phyloP scores from a whole-genome alignment of 148 eudicot species.

The Rhododendron ovatum region DNA sequence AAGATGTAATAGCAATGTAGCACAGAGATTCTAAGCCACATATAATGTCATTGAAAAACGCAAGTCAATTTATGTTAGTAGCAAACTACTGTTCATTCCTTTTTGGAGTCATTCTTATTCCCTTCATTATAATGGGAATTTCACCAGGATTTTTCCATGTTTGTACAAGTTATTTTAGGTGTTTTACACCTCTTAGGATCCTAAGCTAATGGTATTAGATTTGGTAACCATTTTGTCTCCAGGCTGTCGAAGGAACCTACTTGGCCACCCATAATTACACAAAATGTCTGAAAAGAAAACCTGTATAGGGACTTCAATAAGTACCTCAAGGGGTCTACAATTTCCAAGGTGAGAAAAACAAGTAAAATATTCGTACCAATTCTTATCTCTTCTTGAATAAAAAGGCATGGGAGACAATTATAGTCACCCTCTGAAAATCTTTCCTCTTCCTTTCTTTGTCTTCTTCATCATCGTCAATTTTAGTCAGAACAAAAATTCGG shows the following conservation, averaged over 20 bases:
- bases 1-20: background rate
- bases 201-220: background rate
- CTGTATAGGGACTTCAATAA: background rate
- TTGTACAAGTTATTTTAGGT: background rate
- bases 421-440: background rate
- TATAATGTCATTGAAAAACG: background rate
- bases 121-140: background rate
- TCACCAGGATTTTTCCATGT: background rate
- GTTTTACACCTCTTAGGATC: background rate
- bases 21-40: background rate
- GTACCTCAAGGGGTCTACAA: background rate
- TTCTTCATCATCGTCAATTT: background rate
- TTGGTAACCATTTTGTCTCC: too few species aligned
- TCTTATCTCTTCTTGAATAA: background rate
- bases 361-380: background rate
- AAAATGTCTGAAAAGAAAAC: background rate
- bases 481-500: background rate
- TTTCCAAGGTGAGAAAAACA: background rate
- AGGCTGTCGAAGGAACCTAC: background rate
- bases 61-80: background rate
- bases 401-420: background rate
- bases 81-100: background rate
- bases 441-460: background rate
- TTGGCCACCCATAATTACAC: background rate
- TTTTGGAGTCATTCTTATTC: background rate